phyloP scores from a whole-genome alignment of 164 flowering plant species.

The Platanus orientalis region DNA sequence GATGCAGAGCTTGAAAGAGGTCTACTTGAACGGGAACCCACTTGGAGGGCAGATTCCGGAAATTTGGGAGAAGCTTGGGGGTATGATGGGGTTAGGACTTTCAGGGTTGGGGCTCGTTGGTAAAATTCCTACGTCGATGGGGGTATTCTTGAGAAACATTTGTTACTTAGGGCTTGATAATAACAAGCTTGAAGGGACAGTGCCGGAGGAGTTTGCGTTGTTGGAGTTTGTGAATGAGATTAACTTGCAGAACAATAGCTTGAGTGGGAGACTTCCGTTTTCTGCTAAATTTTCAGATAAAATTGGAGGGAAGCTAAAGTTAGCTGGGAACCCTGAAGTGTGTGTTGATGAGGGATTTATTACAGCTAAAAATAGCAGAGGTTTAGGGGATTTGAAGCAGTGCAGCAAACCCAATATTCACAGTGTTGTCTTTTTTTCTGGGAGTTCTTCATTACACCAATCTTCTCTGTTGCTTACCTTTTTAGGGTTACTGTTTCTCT shows the following conservation, averaged over 20 bases:
- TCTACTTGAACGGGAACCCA: slow-evolving; percentile 64
- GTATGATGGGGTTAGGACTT: slow-evolving; percentile 61
- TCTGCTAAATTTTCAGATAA: slow-evolving; percentile 31
- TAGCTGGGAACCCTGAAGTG: slow-evolving; percentile 52
- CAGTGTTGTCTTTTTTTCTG: slow-evolving; percentile 24
- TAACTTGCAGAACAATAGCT: slow-evolving; percentile 65
- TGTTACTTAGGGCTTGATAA: slow-evolving; percentile 58
- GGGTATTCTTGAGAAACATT: slow-evolving; percentile 43
- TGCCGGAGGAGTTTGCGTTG: slow-evolving; percentile 57
- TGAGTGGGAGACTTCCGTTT: slow-evolving; percentile 63
- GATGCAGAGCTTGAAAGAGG: slow-evolving; percentile 51
- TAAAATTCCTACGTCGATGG: slow-evolving; percentile 71
- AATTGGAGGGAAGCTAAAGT: slow-evolving; percentile 47
- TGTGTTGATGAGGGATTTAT: slow-evolving; percentile 38
- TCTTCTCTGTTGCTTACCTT: slow-evolving; percentile 2
- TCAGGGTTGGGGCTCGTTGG: slow-evolving; percentile 61
- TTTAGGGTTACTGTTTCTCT: neutral
- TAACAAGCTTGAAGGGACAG: slow-evolving; percentile 63
- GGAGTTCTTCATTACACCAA: slow-evolving; percentile 2
- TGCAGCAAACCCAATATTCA: slow-evolving; percentile 30
- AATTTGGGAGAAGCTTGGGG: slow-evolving; percentile 66
- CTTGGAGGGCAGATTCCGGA: slow-evolving; percentile 78
- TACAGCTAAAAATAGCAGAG: slow-evolving; percentile 12
- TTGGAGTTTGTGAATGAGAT: slow-evolving; percentile 51
- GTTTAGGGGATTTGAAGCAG: slow-evolving; percentile 28